A percentile compares a stretch with the other conserved stretches of the same genome.
Evolutionary conservation across 768 basidiomycete species (phyloP).

Genomic region (Xerocomellus chrysenteron): DNA sequence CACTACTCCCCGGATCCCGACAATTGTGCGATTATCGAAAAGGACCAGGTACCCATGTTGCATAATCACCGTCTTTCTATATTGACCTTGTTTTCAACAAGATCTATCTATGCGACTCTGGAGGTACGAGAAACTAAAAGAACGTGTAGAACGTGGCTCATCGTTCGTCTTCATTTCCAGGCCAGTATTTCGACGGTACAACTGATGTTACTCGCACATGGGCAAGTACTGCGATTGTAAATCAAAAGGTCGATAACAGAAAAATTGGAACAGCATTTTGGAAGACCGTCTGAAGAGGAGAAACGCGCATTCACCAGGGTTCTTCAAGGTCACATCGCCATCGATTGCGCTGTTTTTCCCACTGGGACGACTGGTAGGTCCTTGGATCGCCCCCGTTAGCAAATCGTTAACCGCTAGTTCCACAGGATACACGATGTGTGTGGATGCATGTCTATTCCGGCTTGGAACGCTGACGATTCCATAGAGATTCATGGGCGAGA

Average conservation of each 20-base stretch:
- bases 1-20: conserved; percentile 84
- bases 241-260: background rate
- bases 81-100: conserved; percentile 42
- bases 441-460: background rate
- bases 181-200: conserved; percentile 89
- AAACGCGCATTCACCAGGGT: conserved; percentile 90
- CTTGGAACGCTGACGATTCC: background rate
- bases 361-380: conserved; percentile 67
- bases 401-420: background rate
- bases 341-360: conserved; percentile 85
- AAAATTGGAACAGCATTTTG: conserved; percentile 69
- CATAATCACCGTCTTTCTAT: background rate
- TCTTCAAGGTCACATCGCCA: conserved; percentile 85
- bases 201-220: conserved; percentile 93
- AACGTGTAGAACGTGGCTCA: background rate
- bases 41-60: conserved; percentile 55
- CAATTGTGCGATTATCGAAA: conserved; percentile 71
- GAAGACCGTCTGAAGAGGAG: conserved; percentile 77
- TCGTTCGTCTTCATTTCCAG: conserved; percentile 32
- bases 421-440: conserved; percentile 58
- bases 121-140: conserved; percentile 46
- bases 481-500: conserved; percentile 79
- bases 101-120: conserved; percentile 85
- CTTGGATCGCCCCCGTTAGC: background rate
- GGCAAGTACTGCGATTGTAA: conserved; percentile 42